A percentile compares a stretch with the other conserved stretches of the same genome.
phyloP scores from a whole-genome alignment of 208 protist species.

The Leishmania braziliensis region DNA sequence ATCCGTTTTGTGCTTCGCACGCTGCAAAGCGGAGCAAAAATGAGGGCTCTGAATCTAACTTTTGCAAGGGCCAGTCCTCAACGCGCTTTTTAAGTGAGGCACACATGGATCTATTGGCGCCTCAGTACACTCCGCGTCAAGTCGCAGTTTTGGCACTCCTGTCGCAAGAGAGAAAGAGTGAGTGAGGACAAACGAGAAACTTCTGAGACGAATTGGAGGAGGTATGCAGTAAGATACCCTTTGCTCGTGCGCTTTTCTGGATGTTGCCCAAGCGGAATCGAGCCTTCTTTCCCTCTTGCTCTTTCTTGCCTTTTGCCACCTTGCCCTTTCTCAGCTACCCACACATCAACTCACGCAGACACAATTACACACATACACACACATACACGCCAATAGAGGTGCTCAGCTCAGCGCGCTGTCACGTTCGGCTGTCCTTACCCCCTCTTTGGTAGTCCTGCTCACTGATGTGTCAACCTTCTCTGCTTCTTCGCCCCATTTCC shows the following conservation, averaged over 20 bases:
- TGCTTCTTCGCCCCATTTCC: background rate
- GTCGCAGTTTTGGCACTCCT: background rate
- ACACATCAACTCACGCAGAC: background rate
- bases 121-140: background rate
- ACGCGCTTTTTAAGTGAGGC: background rate
- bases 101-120: background rate
- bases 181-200: background rate
- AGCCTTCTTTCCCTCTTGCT: background rate
- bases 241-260: background rate
- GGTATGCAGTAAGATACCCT: background rate
- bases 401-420: background rate
- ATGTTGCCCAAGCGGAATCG: background rate
- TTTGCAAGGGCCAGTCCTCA: background rate
- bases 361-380: background rate
- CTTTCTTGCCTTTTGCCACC: background rate
- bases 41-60: background rate
- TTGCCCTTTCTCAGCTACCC: background rate
- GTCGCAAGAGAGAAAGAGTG: background rate
- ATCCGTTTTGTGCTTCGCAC: background rate
- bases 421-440: background rate
- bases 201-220: background rate
- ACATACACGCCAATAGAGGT: background rate
- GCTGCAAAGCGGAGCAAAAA: background rate
- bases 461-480: background rate
- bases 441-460: background rate